These are phyloP conservation scores for Venturia nashicola DNA, from an alignment of 2,329 filamentous ascomycete genomes.

Conservation along the genomic window DNA sequence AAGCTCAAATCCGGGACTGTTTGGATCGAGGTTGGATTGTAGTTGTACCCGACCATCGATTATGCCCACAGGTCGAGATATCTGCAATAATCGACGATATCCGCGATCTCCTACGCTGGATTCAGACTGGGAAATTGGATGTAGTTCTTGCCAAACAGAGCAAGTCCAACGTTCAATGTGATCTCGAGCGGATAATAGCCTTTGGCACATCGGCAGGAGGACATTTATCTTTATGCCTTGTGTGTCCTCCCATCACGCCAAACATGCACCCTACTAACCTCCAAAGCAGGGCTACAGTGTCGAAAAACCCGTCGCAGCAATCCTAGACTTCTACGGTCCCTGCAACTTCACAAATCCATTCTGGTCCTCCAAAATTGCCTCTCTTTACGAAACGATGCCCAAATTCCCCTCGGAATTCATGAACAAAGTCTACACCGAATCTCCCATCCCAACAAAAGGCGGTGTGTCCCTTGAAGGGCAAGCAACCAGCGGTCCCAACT, in stretches of 20 bases:
- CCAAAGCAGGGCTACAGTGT: slow-evolving; percentile 24
- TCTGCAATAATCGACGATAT: slow-evolving; percentile 22
- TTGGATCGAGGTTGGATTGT: slow-evolving; percentile 14
- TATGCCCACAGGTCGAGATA: slow-evolving; percentile 23
- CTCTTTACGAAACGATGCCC: slow-evolving; percentile 16
- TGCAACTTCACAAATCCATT: slow-evolving; percentile 26
- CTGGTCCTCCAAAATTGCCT: slow-evolving; percentile 23
- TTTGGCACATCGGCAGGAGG: slow-evolving; percentile 28
- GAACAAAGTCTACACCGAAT: slow-evolving; percentile 21
- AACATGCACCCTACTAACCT: background rate
- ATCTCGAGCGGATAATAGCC: slow-evolving; percentile 21
- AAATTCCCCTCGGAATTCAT: slow-evolving; percentile 18
- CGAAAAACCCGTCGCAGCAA: slow-evolving; percentile 24
- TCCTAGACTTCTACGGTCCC: slow-evolving; percentile 31
- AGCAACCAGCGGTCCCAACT: background rate
- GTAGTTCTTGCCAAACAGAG: slow-evolving; percentile 12
- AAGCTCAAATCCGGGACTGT: slow-evolving; percentile 13
- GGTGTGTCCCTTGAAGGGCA: slow-evolving; percentile 32
- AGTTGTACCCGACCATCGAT: slow-evolving; percentile 16
- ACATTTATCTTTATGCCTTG: slow-evolving; percentile 33
- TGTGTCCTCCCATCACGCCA: background rate
- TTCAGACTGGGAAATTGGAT: slow-evolving; percentile 20
- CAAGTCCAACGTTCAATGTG: slow-evolving; percentile 13
- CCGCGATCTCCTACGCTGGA: slow-evolving; percentile 25
- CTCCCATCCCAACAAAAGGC: slow-evolving; percentile 27